These are phyloP conservation scores for Cyberlindnera veronae DNA, from an alignment of 805 yeast species.

Conservation along the genomic window DNA sequence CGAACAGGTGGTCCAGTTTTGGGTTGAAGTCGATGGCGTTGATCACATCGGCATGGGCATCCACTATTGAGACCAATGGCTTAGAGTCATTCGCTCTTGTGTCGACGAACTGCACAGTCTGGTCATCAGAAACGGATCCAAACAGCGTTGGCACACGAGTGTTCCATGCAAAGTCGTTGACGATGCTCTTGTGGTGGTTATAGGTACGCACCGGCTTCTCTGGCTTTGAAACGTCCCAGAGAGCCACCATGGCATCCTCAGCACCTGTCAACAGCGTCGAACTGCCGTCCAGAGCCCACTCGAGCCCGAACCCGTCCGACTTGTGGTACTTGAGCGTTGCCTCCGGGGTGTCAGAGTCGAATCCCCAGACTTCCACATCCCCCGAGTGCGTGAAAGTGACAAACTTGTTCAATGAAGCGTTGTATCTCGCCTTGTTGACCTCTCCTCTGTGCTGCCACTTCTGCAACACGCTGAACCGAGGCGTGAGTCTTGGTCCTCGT, in stretches of 20 bases:
- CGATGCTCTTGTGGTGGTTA: conserved; percentile 48
- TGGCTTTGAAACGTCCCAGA: conserved; percentile 56
- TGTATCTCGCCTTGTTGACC: conserved; percentile 57
- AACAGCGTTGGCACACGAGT: conserved; percentile 41
- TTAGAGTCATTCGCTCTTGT: conserved; percentile 35
- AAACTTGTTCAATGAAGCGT: conserved; percentile 26
- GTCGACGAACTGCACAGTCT: conserved; percentile 58
- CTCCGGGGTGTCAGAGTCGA: conserved; percentile 20
- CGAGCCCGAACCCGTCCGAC: conserved; percentile 66
- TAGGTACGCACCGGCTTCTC: conserved; percentile 45
- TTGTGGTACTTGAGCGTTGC: conserved; percentile 49
- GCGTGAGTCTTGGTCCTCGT: conserved; percentile 27
- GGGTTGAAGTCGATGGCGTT: conserved; percentile 70
- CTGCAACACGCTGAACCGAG: conserved; percentile 36
- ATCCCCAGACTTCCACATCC: conserved; percentile 42
- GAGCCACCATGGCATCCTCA: conserved; percentile 61
- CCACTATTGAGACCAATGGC: conserved; percentile 41
- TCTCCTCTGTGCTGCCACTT: conserved; percentile 57
- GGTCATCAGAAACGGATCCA: conserved; percentile 73
- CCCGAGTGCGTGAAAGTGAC: conserved; percentile 37
- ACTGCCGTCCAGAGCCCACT: conserved; percentile 51
- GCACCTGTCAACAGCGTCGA: conserved; percentile 58
- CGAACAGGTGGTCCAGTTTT: conserved; percentile 47
- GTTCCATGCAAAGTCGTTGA: conserved; percentile 68
- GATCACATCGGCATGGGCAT: conserved; percentile 58